phyloP scores from a whole-genome alignment of 2,329 filamentous ascomycete species.

The Chaetoscypha palmicola region DNA sequence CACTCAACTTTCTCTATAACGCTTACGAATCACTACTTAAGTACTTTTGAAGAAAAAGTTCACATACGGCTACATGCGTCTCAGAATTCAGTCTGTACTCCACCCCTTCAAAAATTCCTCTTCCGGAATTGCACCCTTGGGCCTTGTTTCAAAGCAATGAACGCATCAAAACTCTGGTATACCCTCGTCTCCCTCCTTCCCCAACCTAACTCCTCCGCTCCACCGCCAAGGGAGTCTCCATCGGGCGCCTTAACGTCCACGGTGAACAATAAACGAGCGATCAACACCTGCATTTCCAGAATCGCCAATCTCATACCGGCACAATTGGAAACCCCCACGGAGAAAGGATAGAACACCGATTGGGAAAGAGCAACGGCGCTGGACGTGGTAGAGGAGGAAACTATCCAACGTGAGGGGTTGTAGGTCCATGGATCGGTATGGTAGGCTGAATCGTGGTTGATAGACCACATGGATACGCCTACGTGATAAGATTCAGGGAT shows the following conservation, averaged over 20 bases:
- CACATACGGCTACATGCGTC: too few relatives aligned
- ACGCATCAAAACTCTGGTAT: not conserved
- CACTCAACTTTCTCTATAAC: too few relatives aligned
- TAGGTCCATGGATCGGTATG: not conserved
- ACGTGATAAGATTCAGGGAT: not conserved
- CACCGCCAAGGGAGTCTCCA: not conserved
- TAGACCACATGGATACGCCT: not conserved
- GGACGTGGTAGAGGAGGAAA: not conserved
- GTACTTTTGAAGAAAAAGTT: too few relatives aligned
- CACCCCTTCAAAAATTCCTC: not conserved
- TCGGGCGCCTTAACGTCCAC: not conserved
- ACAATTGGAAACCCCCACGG: not conserved
- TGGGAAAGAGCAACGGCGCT: not conserved
- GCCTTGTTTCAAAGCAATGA: not conserved
- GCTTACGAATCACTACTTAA: too few relatives aligned
- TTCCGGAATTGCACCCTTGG: not conserved
- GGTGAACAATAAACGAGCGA: not conserved
- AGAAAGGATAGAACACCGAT: not conserved
- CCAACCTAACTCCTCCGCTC: not conserved
- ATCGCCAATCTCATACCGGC: not conserved
- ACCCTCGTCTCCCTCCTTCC: not conserved
- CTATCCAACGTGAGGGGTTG: not conserved
- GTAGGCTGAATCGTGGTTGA: not conserved
- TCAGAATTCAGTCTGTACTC: not conserved
- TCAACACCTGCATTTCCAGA: not conserved